Percentiles rank a stretch among this genome's conserved stretches.
phyloP scores from a whole-genome alignment of 441 rosid genomes.

The Rhodomyrtus psidioides region DNA sequence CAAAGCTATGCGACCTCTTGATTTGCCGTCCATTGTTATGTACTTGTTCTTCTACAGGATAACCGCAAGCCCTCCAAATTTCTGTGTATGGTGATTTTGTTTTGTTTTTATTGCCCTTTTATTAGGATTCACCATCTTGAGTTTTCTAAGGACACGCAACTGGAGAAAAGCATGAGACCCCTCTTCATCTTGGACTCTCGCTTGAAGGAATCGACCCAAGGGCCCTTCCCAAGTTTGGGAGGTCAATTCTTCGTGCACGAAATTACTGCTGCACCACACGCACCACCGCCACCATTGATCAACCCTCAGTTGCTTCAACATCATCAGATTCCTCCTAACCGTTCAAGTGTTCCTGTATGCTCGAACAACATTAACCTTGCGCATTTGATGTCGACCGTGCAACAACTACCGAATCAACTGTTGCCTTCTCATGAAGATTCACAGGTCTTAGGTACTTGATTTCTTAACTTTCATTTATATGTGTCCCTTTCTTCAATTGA shows the following conservation, averaged over 20 bases:
- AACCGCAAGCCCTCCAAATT: background rate
- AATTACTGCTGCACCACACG: too few species aligned
- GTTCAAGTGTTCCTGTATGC: background rate
- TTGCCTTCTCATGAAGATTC: too few species aligned
- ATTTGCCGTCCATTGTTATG: background rate
- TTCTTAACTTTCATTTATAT: too few species aligned
- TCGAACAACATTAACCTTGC: background rate
- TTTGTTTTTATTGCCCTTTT: too few species aligned
- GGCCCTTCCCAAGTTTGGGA: background rate
- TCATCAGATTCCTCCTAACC: too few species aligned
- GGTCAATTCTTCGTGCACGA: background rate
- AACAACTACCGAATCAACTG: too few species aligned
- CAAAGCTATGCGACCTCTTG: background rate
- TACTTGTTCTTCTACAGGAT: background rate
- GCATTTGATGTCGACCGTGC: background rate
- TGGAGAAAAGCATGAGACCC: background rate
- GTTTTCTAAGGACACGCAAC: background rate
- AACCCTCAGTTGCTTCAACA: too few species aligned
- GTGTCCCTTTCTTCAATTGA: too few species aligned
- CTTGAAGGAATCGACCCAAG: background rate
- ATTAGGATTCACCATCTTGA: background rate
- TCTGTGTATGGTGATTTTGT: background rate
- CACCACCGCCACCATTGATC: background rate
- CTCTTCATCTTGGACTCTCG: background rate
- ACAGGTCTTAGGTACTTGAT: too few species aligned